Evolutionary conservation across 345 rosid species (phyloP), one percentile per base, ranked within the genome.

Genomic region (Lepidium didymum): DNA sequence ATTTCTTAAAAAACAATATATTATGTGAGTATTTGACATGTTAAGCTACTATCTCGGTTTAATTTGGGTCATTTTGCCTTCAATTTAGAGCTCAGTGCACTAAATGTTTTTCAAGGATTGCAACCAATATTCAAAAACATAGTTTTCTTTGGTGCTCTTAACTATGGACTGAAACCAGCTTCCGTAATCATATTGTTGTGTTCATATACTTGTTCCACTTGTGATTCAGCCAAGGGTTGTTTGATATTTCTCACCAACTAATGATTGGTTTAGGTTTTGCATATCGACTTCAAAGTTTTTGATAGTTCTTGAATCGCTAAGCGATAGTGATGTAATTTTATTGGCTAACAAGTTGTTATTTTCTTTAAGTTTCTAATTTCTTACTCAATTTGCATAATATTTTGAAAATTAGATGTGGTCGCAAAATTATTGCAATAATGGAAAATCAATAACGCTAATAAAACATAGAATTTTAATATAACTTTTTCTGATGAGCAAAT

Each of bases 271-370:
- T 36, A 74, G 29, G 79, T 70, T 41, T 81, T 75, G 57, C 60
- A 75, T 15, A 91, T 65, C 4, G 64, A 69, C 73, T 85, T 88
- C 84, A 88, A 38, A 61, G 47, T 81, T 51, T 80, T 87, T 5
- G 88, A 80, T 60, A 88, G 19, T 56, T 85, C 86, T 34, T 74
- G 82, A 53, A 91, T 36, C 77, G 70, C 85, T 82, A 15, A 88
- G 66, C 1, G 85, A 87, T 19, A 91, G 93, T 27, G 91, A 85
- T 50, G 41, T 56, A 65, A 43, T 74, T 62, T 60, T 62, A 23
- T 81, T 68, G 55, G 67, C 62, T 14, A 78, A 44, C 21, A 43
- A 29, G 54, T 16, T 27, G 9, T 56, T 71, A 76, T 85, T 88
- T 74, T 85, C 92, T 74, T 81, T 81, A n/a, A n/a, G n/a, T n/a